Percentiles rank a stretch among this genome's conserved stretches.
phyloP scores from a whole-genome alignment of 148 eudicot genomes.

The Fagopyrum tataricum region DNA sequence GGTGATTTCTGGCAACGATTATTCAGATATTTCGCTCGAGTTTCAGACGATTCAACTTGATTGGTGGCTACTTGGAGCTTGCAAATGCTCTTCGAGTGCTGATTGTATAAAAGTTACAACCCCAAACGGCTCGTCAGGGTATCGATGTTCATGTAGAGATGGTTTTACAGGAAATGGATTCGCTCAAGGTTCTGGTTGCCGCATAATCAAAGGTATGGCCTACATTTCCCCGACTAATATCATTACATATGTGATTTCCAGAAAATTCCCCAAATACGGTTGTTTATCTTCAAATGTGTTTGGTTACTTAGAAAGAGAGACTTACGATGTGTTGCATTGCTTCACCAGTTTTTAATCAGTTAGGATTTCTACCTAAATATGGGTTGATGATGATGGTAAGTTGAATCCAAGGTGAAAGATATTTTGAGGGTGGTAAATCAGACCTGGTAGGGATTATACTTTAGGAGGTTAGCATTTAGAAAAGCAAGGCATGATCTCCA shows the following conservation, averaged over 20 bases:
- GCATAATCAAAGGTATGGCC: conserved; percentile 30
- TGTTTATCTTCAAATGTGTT: background rate
- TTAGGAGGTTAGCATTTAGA: background rate
- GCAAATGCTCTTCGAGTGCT: conserved; percentile 40
- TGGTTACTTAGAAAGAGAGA: background rate
- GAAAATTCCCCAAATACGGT: too few relatives aligned
- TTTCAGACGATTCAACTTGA: conserved; percentile 46
- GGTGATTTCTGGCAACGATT: conserved; percentile 12
- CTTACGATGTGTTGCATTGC: background rate
- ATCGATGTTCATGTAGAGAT: conserved; percentile 44
- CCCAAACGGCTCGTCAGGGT: conserved; percentile 23
- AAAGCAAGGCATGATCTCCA: background rate
- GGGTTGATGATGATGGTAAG: background rate
- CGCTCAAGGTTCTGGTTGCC: conserved; percentile 45
- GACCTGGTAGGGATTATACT: background rate
- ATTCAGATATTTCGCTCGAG: conserved; percentile 29
- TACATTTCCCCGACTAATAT: background rate
- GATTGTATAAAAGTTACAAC: conserved; percentile 16
- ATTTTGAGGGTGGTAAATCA: background rate
- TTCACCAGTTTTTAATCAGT: background rate
- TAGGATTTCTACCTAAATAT: background rate
- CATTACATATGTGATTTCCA: background rate
- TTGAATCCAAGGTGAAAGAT: background rate
- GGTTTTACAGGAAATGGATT: conserved; percentile 84
- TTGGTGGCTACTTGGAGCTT: conserved; percentile 66